Evolutionary conservation across 805 yeast species (phyloP), one percentile per base, ranked within the genome.

Genomic region (Candida maesae): DNA sequence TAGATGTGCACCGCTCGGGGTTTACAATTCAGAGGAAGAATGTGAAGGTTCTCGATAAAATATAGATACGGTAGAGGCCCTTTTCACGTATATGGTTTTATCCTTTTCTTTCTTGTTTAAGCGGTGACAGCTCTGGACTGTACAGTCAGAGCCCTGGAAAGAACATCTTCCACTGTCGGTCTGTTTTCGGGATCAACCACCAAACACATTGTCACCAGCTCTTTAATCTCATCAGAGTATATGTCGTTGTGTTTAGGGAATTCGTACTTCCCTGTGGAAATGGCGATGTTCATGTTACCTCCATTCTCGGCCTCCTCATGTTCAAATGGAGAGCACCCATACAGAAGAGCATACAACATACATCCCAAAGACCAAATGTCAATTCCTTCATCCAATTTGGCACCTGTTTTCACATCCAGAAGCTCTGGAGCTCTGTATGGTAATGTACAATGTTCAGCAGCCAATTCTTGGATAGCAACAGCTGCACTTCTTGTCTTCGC

Each of bases 291-390:
- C 50, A 89, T 68, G 49, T 82, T 84, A 5, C 95, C 96, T 13
- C 97, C 97, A 44, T 79, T 77, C 30, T 82, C 80, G 33, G 76
- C 71, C 54, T 87, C 93, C 58, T 84, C 81, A 56, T 86, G 72
- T 58, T 89, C 96, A 60, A 90, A 90, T 1, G 98, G 98, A 4
- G 95, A 84, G 23, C 71, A 71, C 0, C 84, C 83, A 64, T 84
- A 90, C 60, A 91, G 70, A 49, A 86, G 64, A 1, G 89, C 78
- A 60, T 85, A 90, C 14, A 88, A 59, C 1, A 88, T 69, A 56
- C 96, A 88, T 0, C 98, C 98, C 21, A 90, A 61, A 3, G 95
- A 83, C 98, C 98, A 90, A 19, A 91, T 77, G 60, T 90, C 98
- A 4, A 84, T 80, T 44, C 76, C 74, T 53, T 86, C 95, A 47